A percentile compares a stretch with the other conserved stretches of the same genome.
phyloP scores from a whole-genome alignment of 495 filamentous ascomycete species.

The Neurospora africana region DNA sequence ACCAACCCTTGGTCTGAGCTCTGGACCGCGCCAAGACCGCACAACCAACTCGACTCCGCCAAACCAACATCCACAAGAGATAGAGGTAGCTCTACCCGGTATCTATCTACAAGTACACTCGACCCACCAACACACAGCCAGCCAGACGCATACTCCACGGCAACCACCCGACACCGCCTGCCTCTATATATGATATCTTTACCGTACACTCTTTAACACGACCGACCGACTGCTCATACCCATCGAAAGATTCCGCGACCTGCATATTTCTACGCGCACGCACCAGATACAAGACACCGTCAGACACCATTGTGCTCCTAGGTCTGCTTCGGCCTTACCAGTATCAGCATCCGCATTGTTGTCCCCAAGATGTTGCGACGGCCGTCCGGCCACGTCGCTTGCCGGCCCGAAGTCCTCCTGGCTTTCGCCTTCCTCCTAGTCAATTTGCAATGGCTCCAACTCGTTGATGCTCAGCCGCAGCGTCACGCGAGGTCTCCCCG shows the following conservation, averaged over 20 bases:
- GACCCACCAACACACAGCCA: background rate
- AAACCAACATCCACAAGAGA: background rate
- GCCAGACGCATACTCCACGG: background rate
- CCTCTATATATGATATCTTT: background rate
- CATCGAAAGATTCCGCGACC: background rate
- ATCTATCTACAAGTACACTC: background rate
- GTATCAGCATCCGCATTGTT: constrained; percentile 28
- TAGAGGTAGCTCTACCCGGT: background rate
- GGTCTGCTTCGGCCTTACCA: background rate
- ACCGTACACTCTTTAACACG: background rate
- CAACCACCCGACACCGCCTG: background rate
- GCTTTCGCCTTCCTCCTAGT: constrained; percentile 42
- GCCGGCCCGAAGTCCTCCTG: constrained; percentile 34
- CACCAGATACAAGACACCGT: background rate
- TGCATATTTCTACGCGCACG: background rate
- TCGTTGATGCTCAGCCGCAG: constrained; percentile 52
- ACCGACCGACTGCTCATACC: background rate
- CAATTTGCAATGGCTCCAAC: constrained; percentile 38
- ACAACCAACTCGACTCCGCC: background rate
- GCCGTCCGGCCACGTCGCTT: constrained; percentile 43
- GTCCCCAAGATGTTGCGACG: constrained; percentile 44
- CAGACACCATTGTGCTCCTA: background rate
- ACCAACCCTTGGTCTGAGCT: background rate
- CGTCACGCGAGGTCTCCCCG: constrained; percentile 22
- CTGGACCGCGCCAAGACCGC: background rate